A percentile compares a stretch with the other conserved stretches of the same genome.
These are phyloP conservation scores for Thecaphora thlaspeos DNA, from an alignment of 1,284 basidiomycete genomes.

Conservation along the genomic window DNA sequence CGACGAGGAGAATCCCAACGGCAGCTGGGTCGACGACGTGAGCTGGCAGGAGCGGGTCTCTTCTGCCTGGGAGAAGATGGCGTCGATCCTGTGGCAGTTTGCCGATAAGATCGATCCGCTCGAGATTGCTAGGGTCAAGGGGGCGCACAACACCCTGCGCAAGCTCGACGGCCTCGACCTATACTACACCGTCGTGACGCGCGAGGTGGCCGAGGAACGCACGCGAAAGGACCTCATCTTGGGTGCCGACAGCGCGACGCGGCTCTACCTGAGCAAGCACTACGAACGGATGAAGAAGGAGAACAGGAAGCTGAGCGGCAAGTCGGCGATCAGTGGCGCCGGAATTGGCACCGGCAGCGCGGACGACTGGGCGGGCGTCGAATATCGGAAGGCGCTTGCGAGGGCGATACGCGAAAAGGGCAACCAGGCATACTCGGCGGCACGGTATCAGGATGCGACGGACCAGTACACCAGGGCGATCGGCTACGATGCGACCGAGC, in stretches of 20 bases:
- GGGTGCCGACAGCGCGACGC: not conserved
- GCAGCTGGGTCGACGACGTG: not conserved
- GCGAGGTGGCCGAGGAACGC: constrained; percentile 9
- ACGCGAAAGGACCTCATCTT: not conserved
- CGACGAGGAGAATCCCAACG: no score
- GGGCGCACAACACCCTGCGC: constrained; percentile 2
- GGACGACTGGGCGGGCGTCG: constrained; percentile 4
- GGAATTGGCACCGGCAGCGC: not conserved
- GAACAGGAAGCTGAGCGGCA: constrained; percentile 1
- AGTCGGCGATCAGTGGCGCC: not conserved
- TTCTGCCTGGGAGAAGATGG: constrained; percentile 17
- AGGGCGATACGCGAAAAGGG: constrained; percentile 17
- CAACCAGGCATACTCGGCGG: constrained; percentile 8
- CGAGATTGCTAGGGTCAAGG: constrained; percentile 7
- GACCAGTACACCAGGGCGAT: constrained; percentile 30
- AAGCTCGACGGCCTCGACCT: constrained; percentile 19
- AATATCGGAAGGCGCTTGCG: constrained; percentile 12
- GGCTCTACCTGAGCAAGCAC: not conserved
- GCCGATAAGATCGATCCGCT: constrained; percentile 18
- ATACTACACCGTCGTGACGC: constrained; percentile 23
- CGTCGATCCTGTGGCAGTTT: constrained; percentile 13
- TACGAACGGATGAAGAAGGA: constrained; percentile 10
- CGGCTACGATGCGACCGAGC: constrained; percentile 19
- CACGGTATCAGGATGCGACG: constrained; percentile 5
- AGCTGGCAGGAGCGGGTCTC: constrained; percentile 4